Conservation (phyloP, 257 asterid species). For the Penstemon davidsonii region DNA sequence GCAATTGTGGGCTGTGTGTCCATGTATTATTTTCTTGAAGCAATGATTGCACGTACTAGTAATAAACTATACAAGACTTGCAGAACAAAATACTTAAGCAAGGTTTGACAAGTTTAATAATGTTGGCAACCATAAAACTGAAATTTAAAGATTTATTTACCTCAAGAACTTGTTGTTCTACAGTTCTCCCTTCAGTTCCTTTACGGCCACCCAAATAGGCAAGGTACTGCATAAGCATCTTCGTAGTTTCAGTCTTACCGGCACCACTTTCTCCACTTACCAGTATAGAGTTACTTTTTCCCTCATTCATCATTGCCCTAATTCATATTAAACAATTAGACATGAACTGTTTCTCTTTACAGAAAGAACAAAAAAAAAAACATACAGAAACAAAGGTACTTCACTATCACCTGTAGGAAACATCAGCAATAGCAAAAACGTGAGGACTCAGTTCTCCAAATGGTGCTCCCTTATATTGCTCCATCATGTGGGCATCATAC, state of each 20-base stretch:
- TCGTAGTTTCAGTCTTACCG: conserved; percentile 98
- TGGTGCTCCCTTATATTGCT: conserved; percentile 91
- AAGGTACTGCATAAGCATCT: conserved; percentile 98
- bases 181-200: conserved; percentile 93
- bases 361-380: conserved; percentile 26
- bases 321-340: conserved; percentile 41
- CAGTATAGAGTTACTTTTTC: conserved; percentile 85
- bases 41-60: not conserved
- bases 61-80: not conserved
- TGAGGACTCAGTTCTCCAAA: conserved; percentile 94
- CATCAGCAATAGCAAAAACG: conserved; percentile 95
- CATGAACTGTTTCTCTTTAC: conserved; percentile 25
- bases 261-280: conserved; percentile 99
- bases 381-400: conserved; percentile 9
- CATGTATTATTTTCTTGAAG: not conserved
- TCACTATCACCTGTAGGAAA: conserved; percentile 70
- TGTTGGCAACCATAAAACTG: not conserved
- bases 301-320: conserved; percentile 88
- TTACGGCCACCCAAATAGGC: conserved; percentile 96
- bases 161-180: conserved; percentile 99
- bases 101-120: not conserved
- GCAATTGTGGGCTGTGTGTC: not conserved
- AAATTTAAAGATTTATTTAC: conserved; percentile 32
- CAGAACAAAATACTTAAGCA: not conserved
- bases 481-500: conserved; percentile 88